Evolutionary conservation across 169 alveolate genomes (phyloP).

Genomic region (Plasmodium sp.): DNA sequence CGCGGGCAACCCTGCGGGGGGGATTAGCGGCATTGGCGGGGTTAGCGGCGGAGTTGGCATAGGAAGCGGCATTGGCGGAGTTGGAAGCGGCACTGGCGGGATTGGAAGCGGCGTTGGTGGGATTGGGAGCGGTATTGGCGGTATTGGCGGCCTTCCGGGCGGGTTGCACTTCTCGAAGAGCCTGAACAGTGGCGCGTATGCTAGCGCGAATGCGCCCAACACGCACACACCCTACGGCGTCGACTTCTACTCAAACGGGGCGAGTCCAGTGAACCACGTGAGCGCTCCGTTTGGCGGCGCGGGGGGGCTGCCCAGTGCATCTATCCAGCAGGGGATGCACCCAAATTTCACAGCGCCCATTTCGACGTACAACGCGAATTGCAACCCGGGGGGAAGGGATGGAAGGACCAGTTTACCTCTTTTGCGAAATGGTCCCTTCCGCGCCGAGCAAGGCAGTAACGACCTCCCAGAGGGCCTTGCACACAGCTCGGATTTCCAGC

Average conservation of each 20-base stretch:
- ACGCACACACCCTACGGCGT: not conserved
- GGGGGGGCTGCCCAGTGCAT: not conserved
- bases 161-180: constrained; percentile 25
- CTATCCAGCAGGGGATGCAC: not conserved
- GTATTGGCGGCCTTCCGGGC: not conserved
- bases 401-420: not conserved
- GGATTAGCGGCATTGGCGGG: not conserved
- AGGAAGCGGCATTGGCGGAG: not conserved
- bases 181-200: not conserved
- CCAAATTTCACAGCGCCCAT: not conserved
- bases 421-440: not conserved
- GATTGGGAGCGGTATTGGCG: not conserved
- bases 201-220: not conserved
- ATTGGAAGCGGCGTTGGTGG: not conserved
- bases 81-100: not conserved
- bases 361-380: not conserved
- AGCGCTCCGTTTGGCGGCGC: not conserved
- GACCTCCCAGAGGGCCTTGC: not conserved
- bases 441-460: not conserved
- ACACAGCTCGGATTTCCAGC: not conserved
- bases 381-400: not conserved
- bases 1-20: not conserved
- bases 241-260: not conserved
- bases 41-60: too few relatives aligned
- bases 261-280: not conserved